Evolutionary conservation across 202 grass and related monocot genomes (phyloP), one percentile per base, ranked within the genome.

Genomic region (Digitaria exilis): DNA sequence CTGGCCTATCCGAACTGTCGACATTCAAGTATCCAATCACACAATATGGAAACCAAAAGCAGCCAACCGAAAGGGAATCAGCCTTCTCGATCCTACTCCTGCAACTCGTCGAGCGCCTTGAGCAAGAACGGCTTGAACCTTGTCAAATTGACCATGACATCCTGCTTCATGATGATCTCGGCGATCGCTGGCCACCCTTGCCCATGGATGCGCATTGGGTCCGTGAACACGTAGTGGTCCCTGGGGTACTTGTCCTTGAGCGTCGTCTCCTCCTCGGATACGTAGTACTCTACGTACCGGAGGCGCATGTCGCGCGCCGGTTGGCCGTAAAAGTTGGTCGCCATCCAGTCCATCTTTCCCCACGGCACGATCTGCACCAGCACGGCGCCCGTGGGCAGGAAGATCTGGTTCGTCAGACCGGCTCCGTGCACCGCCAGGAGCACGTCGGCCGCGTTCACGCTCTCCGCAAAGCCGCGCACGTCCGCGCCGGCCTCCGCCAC

Each of bases 291-390:
- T 2, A 97, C 85, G 69, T 97, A 97, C 14, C 84, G 84, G 10
- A 97, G 92, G 30, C 84, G 80, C 92, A 94, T 94, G 70, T 94
- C 94, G 19, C 25, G 42, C n/a, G 92, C 94, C 13, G 94, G 94
- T 21, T 92, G 87, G 0, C 91, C 94, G 48, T 94, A 97, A 72
- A 94, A 94, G 66, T 94, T 90, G 44, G 80, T 92, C 1, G 91
- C 85, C 87, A 92, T 88, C 89, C 91, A 94, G 62, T 97, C 94
- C 89, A 97, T 92, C 81, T 92, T 94, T 2, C 94, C 94, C 92
- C 91, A 97, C 11, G 94, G 94, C 73, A 95, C 87, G 21, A 95
- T 77, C 88, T 97, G 92, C 21, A 97, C 45, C 65, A 97, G 48
- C 67, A 97, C 94, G 41, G 89, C 92, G 16, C 87, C 77, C 9